Conservation (phyloP, 1,284 basidiomycete species). For the Singerocomus rubriflavus region DNA sequence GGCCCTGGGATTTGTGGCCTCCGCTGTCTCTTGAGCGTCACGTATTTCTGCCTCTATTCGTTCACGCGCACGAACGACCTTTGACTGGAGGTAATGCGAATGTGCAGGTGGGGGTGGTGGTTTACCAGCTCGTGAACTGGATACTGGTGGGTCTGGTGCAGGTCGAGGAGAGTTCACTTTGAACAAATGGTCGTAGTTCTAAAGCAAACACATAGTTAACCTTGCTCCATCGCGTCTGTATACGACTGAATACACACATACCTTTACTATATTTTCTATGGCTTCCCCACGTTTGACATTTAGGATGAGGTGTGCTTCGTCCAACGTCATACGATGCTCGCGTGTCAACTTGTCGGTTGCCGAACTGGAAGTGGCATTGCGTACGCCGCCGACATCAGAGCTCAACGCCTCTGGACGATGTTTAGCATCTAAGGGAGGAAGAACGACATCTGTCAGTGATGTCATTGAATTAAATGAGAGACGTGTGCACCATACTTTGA, state of each 20-base stretch:
- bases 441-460: slow-evolving; percentile 6
- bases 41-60: slow-evolving; percentile 86
- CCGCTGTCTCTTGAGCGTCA: slow-evolving; percentile 34
- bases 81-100: slow-evolving; percentile 94
- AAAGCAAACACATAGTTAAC: slow-evolving; percentile 15
- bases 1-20: slow-evolving; percentile 17
- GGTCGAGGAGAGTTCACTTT: slow-evolving; percentile 79
- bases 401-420: slow-evolving; percentile 63
- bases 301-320: slow-evolving; percentile 93
- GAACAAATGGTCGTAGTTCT: slow-evolving; percentile 95
- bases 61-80: slow-evolving; percentile 92
- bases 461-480: background rate
- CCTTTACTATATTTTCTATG: slow-evolving; percentile 72
- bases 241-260: slow-evolving; percentile 34
- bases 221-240: background rate
- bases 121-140: slow-evolving; percentile 34
- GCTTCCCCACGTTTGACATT: slow-evolving; percentile 81
- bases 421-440: slow-evolving; percentile 68
- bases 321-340: slow-evolving; percentile 90
- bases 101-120: slow-evolving; percentile 47
- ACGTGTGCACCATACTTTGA: slow-evolving; percentile 65
- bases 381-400: slow-evolving; percentile 67
- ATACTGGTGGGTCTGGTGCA: slow-evolving; percentile 41
- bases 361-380: slow-evolving; percentile 71
- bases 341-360: slow-evolving; percentile 75